Conservation (phyloP, 345 rosid genomes). For the Stellera chamaejasme region DNA sequence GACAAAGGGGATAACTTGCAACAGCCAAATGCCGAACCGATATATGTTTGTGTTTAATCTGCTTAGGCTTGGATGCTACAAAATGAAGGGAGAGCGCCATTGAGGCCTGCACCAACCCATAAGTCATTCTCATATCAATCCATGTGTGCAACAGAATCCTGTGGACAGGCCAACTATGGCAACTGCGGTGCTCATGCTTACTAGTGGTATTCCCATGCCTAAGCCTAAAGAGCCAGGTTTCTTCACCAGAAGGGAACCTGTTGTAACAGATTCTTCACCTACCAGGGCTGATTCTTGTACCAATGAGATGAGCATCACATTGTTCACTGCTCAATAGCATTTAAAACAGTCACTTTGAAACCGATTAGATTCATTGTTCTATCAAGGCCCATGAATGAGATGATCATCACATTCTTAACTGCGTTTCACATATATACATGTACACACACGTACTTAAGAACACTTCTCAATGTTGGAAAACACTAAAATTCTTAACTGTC, state of each 20-base stretch:
- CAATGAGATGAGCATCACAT: background rate
- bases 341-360: too few relatives aligned
- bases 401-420: too few relatives aligned
- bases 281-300: background rate
- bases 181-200: constrained; percentile 17
- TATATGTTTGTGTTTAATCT: too few relatives aligned
- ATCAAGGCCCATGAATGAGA: too few relatives aligned
- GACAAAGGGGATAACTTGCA: too few relatives aligned
- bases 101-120: background rate
- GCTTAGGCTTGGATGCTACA: constrained; percentile 17
- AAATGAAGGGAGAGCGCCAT: constrained; percentile 9
- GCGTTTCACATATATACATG: too few relatives aligned
- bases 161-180: constrained; percentile 19
- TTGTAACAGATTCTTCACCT: constrained; percentile 12
- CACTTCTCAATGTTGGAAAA: too few relatives aligned
- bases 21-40: too few relatives aligned
- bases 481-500: too few relatives aligned
- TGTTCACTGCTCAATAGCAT: background rate
- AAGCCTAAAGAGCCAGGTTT: constrained; percentile 18
- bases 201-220: constrained; percentile 12
- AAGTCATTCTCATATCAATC: constrained; percentile 5
- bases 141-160: constrained; percentile 17
- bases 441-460: too few relatives aligned
- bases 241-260: constrained; percentile 13
- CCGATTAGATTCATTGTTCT: too few relatives aligned